These are phyloP conservation scores for Hirsutella minnesotensis DNA, from an alignment of 2,329 filamentous ascomycete genomes.

Conservation along the genomic window DNA sequence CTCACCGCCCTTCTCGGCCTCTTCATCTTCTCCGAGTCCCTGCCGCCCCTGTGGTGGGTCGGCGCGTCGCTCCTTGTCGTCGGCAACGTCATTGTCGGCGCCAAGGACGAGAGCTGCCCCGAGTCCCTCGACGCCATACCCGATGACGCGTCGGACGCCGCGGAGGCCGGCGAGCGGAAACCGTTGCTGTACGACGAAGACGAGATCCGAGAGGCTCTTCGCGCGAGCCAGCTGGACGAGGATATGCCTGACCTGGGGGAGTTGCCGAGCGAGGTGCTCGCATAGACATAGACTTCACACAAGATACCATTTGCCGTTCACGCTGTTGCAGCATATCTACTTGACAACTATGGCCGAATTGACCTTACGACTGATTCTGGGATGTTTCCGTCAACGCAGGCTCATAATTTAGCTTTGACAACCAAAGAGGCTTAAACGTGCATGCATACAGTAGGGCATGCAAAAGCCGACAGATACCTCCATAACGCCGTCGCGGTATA, in stretches of 20 bases:
- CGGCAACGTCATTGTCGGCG: slow-evolving; percentile 68
- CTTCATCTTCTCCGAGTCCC: slow-evolving; percentile 56
- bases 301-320: not conserved
- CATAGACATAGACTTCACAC: not conserved
- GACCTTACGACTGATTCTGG: too few relatives aligned
- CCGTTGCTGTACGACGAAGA: slow-evolving; percentile 10
- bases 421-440: too few relatives aligned
- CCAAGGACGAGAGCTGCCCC: slow-evolving; percentile 42
- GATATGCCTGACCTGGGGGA: slow-evolving; percentile 23
- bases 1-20: slow-evolving; percentile 62
- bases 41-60: slow-evolving; percentile 67
- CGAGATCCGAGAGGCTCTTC: not conserved
- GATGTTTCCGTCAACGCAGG: too few relatives aligned
- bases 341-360: too few relatives aligned
- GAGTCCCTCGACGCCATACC: not conserved
- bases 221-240: slow-evolving; percentile 9
- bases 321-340: not conserved
- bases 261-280: slow-evolving; percentile 7
- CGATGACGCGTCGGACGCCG: slow-evolving; percentile 2
- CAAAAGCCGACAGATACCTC: too few relatives aligned
- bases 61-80: slow-evolving; percentile 61
- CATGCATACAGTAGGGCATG: too few relatives aligned
- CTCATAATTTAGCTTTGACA: too few relatives aligned
- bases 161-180: slow-evolving; percentile 16
- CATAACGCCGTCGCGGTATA: not conserved